Evolutionary conservation across 306 rosid genomes (phyloP), one percentile per base, ranked within the genome.

Genomic region (Abrus pulchellus): DNA sequence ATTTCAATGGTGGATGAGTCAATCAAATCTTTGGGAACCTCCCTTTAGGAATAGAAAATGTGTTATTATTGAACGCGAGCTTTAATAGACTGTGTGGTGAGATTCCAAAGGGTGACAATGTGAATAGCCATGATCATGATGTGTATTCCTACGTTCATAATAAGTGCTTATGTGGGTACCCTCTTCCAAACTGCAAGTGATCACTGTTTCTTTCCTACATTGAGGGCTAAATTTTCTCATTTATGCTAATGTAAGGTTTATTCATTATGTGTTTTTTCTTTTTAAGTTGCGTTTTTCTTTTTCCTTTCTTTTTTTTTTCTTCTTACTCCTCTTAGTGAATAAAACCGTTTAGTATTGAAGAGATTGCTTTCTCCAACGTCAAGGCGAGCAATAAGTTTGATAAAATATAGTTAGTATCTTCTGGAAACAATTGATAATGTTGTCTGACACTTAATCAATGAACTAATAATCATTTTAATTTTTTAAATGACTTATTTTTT

Each of bases 101-200:
- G 67, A 90, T 90, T 85, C 89, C 92, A 5, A 41, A 56, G 36
- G 63, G 63, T 56, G 36, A 55, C 11, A 20, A 55, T 27, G 11
- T 1, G 61, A 20, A 55, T 55, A 55, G 36, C 34, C 32, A 20
- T 54, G 32, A 55, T 55, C 62, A 56, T 45, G 92, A 82, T 30
- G 2, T 9, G 43, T 68, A 45, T 0, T 4, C 78, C 0, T 88
- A 85, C 70, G 68, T 83, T 40, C 90, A 90, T 60, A 90, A 88
- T 55, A 64, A 68, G 47, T 90, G 92, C 65, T 84, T 90, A 82
- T 90, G 94, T 12, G 89, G 94, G 2, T 57, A 89, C 5, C 90
- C 92, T 3, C 89, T 90, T 5, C 47, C 59, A 0, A 78, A 59
- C 79, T 86, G 88, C 86, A 80, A 80, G n/a, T 65, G 52, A 65